Conservation (phyloP, 208 protist species). For the Leptomonas seymouri region DNA sequence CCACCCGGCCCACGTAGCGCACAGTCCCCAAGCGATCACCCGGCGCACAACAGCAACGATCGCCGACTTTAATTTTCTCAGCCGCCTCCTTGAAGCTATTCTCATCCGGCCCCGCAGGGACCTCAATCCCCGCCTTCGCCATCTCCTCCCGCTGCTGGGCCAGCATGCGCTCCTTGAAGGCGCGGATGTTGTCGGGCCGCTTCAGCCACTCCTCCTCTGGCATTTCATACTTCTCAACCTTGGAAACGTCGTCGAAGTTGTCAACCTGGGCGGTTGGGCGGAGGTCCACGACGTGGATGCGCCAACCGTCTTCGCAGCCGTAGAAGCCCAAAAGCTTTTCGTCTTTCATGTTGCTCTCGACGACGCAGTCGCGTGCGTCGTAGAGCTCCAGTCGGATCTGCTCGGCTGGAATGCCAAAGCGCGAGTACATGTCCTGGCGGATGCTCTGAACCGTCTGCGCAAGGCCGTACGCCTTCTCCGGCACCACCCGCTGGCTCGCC, state of each 20-base stretch:
- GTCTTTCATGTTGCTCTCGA: conserved; percentile 69
- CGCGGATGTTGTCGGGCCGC: conserved; percentile 77
- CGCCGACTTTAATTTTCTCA: conserved; percentile 76
- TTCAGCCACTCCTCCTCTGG: conserved; percentile 91
- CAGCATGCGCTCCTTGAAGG: conserved; percentile 80
- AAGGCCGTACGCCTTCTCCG: conserved; percentile 89
- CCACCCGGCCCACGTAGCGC: conserved; percentile 86
- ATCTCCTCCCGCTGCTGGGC: conserved; percentile 73
- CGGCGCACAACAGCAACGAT: conserved; percentile 82
- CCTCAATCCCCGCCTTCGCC: conserved; percentile 52
- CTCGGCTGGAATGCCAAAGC: conserved; percentile 80
- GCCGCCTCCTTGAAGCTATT: conserved; percentile 78
- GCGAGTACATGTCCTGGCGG: conserved; percentile 77
- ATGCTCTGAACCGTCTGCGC: conserved; percentile 79
- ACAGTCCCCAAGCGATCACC: conserved; percentile 87
- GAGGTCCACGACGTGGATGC: conserved; percentile 90
- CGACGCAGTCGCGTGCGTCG: conserved; percentile 61
- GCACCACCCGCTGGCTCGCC: conserved; percentile 63
- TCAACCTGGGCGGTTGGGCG: conserved; percentile 67
- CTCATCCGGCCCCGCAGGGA: conserved; percentile 38
- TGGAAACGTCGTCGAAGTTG: conserved; percentile 83
- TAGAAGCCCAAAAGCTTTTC: conserved; percentile 87
- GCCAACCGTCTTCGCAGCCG: conserved; percentile 77
- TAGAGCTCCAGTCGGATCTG: conserved; percentile 81
- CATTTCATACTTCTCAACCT: conserved; percentile 94